Base-by-base conservation (phyloP, 2,329 filamentous ascomycete species). In the Coniella lustricola region DNA sequence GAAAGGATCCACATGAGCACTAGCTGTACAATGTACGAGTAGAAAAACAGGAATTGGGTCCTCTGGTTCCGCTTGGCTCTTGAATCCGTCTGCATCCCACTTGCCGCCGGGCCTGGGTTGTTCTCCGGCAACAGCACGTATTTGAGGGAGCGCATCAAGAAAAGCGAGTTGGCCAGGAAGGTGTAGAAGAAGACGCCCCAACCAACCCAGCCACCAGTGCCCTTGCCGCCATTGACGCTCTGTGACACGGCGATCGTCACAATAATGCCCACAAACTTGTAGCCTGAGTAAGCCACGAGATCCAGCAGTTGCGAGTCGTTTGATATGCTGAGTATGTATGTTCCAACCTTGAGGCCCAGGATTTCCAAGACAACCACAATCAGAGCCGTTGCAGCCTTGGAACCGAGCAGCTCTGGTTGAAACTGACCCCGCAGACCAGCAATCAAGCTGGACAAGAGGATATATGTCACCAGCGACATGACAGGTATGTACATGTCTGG, bases 401-500 rank as follows among this genome's bases (percentile, higher is more conserved):
- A 86, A 18, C 91, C 91, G 17, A 98, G 77, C 21, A 98, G 76
- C 65, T 97, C 91, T 1, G 94, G 94, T 62, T 95, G 85, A 71
- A 98, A 98, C 56, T 89, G 82, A 22, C 93, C 91, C 45, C 88
- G 80, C 38, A 98, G 76, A 37, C 93, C 93, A 8, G 91, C 91
- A 48, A 98, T 76, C 36, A 97, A 76, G 1, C 91, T 93, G 4
- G 88, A 94, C 10, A 98, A 79, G 31, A 98, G 84, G 56, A 98
- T 95, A 67, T 98, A 98, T 20, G 93, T 98, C 40, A 97, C 90
- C 46, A 98, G 75, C 1, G 93, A 91, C 93, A 98, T 98, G 61
- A 94, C 85, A 51, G 90, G 90, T 60, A 98, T 98, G 71, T 98
- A 98, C 90, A 98, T 97, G 69, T 98, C 93, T 14, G 94, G 93